Base-by-base conservation (phyloP, 2,329 filamentous ascomycete species). In the Nectriaceae sp. region DNA sequence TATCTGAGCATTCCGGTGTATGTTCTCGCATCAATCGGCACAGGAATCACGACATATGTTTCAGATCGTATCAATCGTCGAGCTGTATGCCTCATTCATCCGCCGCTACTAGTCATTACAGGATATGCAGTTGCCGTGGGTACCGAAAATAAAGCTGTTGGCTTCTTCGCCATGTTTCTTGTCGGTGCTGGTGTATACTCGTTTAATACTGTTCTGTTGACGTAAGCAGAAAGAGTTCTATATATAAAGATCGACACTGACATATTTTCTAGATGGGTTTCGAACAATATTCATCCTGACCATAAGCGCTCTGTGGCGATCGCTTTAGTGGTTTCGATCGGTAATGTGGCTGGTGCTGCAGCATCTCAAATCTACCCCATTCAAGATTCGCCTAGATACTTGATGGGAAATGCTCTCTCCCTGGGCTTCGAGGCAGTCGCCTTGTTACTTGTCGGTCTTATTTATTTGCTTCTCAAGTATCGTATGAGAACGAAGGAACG, bases 261-360 rank as follows among this genome's bases (percentile, higher is more conserved):
- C n/a, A n/a, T n/a, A 1, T n/a, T n/a, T n/a, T 6, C 18, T 6
- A 18, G 10, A 6, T 78, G 76, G 76, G 57, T 78, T 3, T 75
- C 74, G 18, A 75, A 75, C 38, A 78, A 77, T 26, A 64, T 72
- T 2, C 72, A 74, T 4, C 71, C 70, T 2, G 75, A 79, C 38
- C 76, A 75, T 57, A 70, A 75, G 21, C 70, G 76, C n/a, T 75
- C 76, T 0, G 68, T 75, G 0, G 74, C 69, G 3, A 70, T 78
- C 11, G 74, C 74, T 3, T 59, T 75, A 20, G 70, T 75, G 10
- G 70, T 75, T 42, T 76, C 74, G 0, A 66, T 79, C 1, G 76
- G 70, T 1, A 79, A 79, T 24, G 71, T 68, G 2, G 74, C 74
- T 0, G 76, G 75, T 10, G 71, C 78, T 6, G 73, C 75, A 1